Evolutionary conservation across 768 basidiomycete genomes (phyloP).

Genomic region (Rhizopogon roseolus): DNA sequence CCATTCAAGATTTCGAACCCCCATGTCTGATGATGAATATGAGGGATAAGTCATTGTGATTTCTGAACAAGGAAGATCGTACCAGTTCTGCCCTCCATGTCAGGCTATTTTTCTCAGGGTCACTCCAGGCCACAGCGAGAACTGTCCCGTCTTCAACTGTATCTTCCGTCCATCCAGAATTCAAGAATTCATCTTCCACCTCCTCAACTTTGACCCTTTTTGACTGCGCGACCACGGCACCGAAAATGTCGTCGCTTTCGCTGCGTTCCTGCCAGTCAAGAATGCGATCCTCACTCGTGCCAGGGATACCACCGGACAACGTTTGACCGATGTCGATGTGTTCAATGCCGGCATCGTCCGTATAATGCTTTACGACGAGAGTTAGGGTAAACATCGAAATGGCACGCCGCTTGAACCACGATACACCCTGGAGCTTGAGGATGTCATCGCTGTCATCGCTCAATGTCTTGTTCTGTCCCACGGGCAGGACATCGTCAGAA

Average conservation of each 20-base stretch:
- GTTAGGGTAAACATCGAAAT: slow-evolving; percentile 56
- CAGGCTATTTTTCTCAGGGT: slow-evolving; percentile 55
- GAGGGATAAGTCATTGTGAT: neutral
- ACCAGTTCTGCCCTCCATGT: slow-evolving; percentile 68
- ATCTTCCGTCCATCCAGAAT: slow-evolving; percentile 38
- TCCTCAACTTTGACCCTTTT: slow-evolving; percentile 46
- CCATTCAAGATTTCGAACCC: slow-evolving; percentile 57
- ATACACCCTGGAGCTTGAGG: slow-evolving; percentile 64
- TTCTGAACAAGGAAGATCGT: slow-evolving; percentile 4
- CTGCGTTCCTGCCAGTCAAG: slow-evolving; percentile 51
- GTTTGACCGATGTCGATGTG: slow-evolving; percentile 65
- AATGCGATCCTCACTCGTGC: slow-evolving; percentile 51
- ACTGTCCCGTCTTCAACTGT: slow-evolving; percentile 31
- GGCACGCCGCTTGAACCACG: slow-evolving; percentile 65
- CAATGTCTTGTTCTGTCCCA: slow-evolving; percentile 58
- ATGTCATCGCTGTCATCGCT: slow-evolving; percentile 61
- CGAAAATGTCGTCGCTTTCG: slow-evolving; percentile 61
- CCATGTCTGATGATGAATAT: slow-evolving; percentile 41
- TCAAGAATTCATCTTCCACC: slow-evolving; percentile 38
- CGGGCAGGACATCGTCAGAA: neutral
- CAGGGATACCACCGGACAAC: slow-evolving; percentile 57
- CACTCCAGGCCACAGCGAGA: slow-evolving; percentile 42
- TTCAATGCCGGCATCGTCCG: slow-evolving; percentile 53
- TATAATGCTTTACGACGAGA: slow-evolving; percentile 60
- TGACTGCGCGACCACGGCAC: slow-evolving; percentile 48